These are phyloP conservation scores for Fraxinus paxiana DNA, from an alignment of 305 asterid species.

Conservation along the genomic window DNA sequence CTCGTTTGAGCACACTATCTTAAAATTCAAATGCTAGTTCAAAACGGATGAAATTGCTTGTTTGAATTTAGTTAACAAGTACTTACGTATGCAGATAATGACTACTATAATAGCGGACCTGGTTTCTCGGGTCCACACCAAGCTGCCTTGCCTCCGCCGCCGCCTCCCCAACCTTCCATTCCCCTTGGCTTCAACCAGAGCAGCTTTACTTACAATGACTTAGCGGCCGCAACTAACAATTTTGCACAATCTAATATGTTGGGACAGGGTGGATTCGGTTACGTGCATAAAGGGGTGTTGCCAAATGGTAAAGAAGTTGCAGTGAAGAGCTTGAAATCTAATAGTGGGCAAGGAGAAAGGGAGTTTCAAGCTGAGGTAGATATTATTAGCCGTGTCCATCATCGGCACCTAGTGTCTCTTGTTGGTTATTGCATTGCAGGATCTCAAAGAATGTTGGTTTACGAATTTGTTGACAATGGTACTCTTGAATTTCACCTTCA, in stretches of 20 bases:
- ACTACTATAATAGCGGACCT: slow-evolving; percentile 31
- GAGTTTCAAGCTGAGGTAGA: slow-evolving; percentile 95
- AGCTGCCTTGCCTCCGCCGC: slow-evolving; percentile 37
- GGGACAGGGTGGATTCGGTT: slow-evolving; percentile 93
- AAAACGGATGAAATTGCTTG: background rate
- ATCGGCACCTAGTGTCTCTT: slow-evolving; percentile 74
- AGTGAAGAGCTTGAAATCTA: slow-evolving; percentile 65
- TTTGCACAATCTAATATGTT: slow-evolving; percentile 48
- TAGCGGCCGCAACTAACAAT: slow-evolving; percentile 57
- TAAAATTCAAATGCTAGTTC: background rate
- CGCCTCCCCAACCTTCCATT: slow-evolving; percentile 31
- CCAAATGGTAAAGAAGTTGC: slow-evolving; percentile 83
- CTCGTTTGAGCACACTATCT: background rate
- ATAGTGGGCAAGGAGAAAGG: slow-evolving; percentile 89
- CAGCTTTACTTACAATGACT: slow-evolving; percentile 64
- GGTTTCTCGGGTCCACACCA: slow-evolving; percentile 52
- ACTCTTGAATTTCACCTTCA: slow-evolving; percentile 80
- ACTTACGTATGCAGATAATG: slow-evolving; percentile 23
- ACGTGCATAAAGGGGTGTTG: slow-evolving; percentile 77
- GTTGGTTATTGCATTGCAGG: slow-evolving; percentile 86
- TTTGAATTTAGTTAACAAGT: background rate
- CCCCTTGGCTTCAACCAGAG: slow-evolving; percentile 67
- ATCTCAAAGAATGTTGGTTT: slow-evolving; percentile 67
- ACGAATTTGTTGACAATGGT: slow-evolving; percentile 66
- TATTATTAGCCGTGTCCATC: slow-evolving; percentile 82